Conservation (phyloP, 2,329 filamentous ascomycete genomes). For the Talaromyces sp. region DNA sequence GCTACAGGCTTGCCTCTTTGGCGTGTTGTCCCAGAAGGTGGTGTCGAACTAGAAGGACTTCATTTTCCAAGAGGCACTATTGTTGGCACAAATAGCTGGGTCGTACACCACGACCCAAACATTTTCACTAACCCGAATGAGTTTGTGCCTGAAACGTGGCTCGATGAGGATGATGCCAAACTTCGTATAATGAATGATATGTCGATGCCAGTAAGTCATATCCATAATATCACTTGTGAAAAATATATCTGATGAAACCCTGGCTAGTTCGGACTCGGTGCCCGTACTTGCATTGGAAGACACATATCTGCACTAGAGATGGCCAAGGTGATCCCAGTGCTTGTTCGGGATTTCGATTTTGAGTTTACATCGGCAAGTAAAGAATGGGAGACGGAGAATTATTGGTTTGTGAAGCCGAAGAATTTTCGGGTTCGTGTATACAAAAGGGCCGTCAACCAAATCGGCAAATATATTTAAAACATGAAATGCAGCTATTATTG, state of each 20-base stretch:
- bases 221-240: not conserved
- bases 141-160: conserved; percentile 27
- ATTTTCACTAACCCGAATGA: conserved; percentile 23
- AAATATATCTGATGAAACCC: not conserved
- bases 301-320: conserved; percentile 24
- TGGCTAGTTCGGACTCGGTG: conserved; percentile 20
- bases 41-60: conserved; percentile 2
- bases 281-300: conserved; percentile 22
- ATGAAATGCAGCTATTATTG: not conserved
- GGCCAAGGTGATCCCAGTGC: conserved; percentile 20
- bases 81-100: conserved; percentile 31
- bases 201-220: conserved; percentile 5
- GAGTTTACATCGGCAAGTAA: not conserved
- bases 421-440: not conserved
- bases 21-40: conserved; percentile 14
- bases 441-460: not conserved
- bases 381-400: conserved; percentile 3
- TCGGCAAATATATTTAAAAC: not conserved
- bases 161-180: conserved; percentile 19
- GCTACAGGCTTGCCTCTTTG: conserved; percentile 13
- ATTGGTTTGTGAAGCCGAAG: conserved; percentile 1
- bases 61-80: conserved; percentile 32
- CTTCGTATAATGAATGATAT: conserved; percentile 13
- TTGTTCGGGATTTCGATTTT: conserved; percentile 17
- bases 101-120: conserved; percentile 10